Percentiles rank a stretch among this genome's conserved stretches.
Evolutionary conservation across 305 asterid genomes (phyloP).

Genomic region (Fraxinus latifolia): DNA sequence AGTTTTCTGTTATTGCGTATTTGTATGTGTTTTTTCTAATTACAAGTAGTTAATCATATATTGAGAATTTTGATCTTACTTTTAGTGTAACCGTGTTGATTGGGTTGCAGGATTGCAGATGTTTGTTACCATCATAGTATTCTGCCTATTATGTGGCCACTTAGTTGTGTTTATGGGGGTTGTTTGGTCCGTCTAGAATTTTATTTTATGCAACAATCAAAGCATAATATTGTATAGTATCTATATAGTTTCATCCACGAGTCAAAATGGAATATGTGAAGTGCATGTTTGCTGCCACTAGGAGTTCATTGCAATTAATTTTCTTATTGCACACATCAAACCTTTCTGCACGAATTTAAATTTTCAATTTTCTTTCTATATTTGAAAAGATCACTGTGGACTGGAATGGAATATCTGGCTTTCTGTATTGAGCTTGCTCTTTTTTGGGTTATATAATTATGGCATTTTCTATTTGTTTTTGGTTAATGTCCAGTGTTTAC

Average conservation of each 20-base stretch:
- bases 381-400: neutral
- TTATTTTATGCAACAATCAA: neutral
- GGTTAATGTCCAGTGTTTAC: conserved; percentile 3
- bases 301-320: neutral
- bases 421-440: neutral
- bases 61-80: neutral
- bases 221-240: neutral
- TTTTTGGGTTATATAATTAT: neutral
- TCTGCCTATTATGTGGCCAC: neutral
- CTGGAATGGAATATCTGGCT: neutral
- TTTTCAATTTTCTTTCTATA: neutral
- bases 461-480: conserved; percentile 3
- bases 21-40: neutral
- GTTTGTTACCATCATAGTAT: neutral
- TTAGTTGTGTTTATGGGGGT: neutral
- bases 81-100: neutral
- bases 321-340: neutral
- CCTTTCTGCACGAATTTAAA: neutral
- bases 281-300: neutral
- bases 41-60: neutral
- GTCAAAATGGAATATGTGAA: neutral
- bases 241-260: neutral
- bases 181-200: neutral
- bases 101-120: neutral
- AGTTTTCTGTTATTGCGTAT: neutral